phyloP scores from a whole-genome alignment of 257 asterid genomes.

The Prunella vulgaris region DNA sequence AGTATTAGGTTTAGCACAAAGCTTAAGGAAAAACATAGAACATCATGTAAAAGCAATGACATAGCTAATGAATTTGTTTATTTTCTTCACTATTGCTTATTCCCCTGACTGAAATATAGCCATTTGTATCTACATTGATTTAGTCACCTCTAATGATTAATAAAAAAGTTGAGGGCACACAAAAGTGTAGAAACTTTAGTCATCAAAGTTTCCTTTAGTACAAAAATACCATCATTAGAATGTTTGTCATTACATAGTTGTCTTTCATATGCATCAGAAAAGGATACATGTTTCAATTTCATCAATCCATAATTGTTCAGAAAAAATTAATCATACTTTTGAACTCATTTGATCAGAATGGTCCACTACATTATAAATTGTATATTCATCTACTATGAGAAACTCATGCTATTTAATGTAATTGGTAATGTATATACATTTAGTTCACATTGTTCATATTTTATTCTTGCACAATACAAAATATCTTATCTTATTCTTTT shows the following conservation, averaged over 20 bases:
- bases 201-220: background rate
- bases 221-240: background rate
- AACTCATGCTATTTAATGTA: constrained; percentile 16
- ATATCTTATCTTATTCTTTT: no score
- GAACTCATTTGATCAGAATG: background rate
- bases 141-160: background rate
- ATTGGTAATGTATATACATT: no score
- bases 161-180: background rate
- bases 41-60: background rate
- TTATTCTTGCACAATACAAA: no score
- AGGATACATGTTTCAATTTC: background rate
- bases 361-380: background rate
- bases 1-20: background rate
- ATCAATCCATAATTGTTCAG: background rate
- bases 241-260: background rate
- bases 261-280: background rate
- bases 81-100: background rate
- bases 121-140: background rate
- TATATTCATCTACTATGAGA: constrained; percentile 15
- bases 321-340: background rate
- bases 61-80: background rate
- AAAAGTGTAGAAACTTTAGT: background rate
- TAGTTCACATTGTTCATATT: no score
- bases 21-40: background rate
- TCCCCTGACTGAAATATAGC: background rate